Conservation (phyloP, 805 yeast genomes). For the Candida stauntonica region DNA sequence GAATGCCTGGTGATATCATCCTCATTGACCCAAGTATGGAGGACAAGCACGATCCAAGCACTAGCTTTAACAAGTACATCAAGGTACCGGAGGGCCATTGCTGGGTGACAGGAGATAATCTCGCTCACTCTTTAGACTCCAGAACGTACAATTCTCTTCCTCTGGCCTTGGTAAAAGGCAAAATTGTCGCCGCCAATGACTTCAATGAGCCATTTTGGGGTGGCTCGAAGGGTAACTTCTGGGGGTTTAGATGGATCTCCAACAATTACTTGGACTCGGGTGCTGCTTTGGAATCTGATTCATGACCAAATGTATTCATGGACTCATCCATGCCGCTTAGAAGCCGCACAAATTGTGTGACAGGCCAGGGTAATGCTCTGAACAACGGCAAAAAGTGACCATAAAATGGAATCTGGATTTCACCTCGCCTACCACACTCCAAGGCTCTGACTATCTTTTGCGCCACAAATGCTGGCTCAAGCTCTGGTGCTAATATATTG, state of each 20-base stretch:
- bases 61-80: conserved; percentile 45
- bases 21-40: conserved; percentile 70
- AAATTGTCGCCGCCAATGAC: conserved; percentile 68
- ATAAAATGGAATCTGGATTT: conserved; percentile 70
- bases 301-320: conserved; percentile 27
- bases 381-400: conserved; percentile 70
- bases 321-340: conserved; percentile 44
- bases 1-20: conserved; percentile 92
- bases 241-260: conserved; percentile 52
- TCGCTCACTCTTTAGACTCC: conserved; percentile 83
- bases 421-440: conserved; percentile 59
- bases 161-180: conserved; percentile 82
- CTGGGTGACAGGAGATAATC: conserved; percentile 96
- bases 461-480: conserved; percentile 68
- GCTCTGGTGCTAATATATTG: conserved; percentile 71
- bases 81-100: conserved; percentile 90
- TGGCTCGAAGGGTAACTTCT: conserved; percentile 34
- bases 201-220: conserved; percentile 44
- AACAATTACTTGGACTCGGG: conserved; percentile 40
- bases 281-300: neutral
- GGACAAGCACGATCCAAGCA: conserved; percentile 18
- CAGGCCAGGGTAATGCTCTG: conserved; percentile 68
- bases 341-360: conserved; percentile 38
- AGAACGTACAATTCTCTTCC: conserved; percentile 89
- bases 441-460: conserved; percentile 49